Base-by-base conservation (phyloP, 1,284 basidiomycete genomes). In the Chondrostereum purpureum region DNA sequence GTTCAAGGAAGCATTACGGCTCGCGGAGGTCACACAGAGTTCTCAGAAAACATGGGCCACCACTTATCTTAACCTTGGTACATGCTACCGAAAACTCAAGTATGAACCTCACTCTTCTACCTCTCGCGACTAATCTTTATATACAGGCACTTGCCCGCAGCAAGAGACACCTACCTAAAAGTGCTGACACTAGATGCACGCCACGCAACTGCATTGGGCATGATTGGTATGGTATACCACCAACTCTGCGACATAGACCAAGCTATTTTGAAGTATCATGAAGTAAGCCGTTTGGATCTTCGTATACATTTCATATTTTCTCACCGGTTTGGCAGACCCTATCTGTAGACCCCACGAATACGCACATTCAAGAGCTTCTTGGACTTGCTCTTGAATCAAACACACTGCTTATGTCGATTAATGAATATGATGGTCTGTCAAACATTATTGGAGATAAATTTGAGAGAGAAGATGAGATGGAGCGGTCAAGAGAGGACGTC, bases 51-150 rank as follows among this genome's bases (percentile, higher is more conserved):
- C 84, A 0, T 98, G 95, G 93, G 77, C 82, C 0, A 80, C 84
- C 8, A 92, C 91, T 0, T 92, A 91, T 61, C 72, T 96, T 47
- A 97, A 96, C 60, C 77, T 96, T 8, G 92, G 90, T 5, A 94
- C 94, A 33, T 85, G 87, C 44, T 81, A 80, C 53, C 79, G 92
- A 13, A 88, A 89, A 60, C 67, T 88, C 5, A 78, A 77, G 87
- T 90, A 51, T 47, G 81, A n/a, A n/a, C 39, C 17, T 35, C 19
- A 14, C 27, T 35, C 10, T 31, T 14, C 20, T 27, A 12, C 33
- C 20, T 39, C 24, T 45, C 21, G 34, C 41, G 21, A 18, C 19
- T 43, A 16, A 44, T 21, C 33, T 42, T 33, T 43, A 40, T 51
- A 92, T 8, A 31, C 8, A 31, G 89, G 39, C 75, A 78, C 21